Base-by-base conservation (phyloP, 2,329 filamentous ascomycete genomes). In the Sclerotinia glacialis region DNA sequence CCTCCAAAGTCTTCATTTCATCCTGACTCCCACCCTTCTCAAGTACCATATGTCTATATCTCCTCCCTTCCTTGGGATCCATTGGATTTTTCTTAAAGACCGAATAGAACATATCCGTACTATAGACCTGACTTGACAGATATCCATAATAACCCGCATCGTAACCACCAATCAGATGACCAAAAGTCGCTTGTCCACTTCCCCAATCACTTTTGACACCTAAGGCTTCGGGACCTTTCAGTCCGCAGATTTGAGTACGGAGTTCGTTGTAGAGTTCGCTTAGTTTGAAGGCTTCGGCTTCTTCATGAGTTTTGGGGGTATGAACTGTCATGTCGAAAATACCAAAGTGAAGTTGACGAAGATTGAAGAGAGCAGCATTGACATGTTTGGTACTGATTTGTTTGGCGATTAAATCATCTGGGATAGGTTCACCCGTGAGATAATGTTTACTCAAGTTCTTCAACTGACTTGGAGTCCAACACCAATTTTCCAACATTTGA, bases 251-350 rank as follows among this genome's bases (percentile, higher is more conserved):
- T 68, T 93, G 82, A 16, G 85, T 83, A 58, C 91, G 84, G 55
- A 94, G 82, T 37, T 85, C 81, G 77, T 95, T 94, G 83, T 91
- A 94, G 31, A 88, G 79, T 68, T 83, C 81, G 58, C 86, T 86
- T 40, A 88, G 81, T 66, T 92, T 83, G 68, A 93, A 77, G 28
- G 82, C 78, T 79, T 91, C 83, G 21, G 89, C 79, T n/a, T 86
- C 89, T 14, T 85, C 85, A 70, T 92, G 89, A n/a, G 83, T 84
- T 70, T 82, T 80, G 9, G 89, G 88, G 37, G 87, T 85, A 78
- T 95, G 91, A 3, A 94, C 83, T 0, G 86, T 86, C 91, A 95
- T 94, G 76, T 95, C 91, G 72, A 91, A 94, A 68, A 91, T 89
- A 49, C 90, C 91, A 74, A 93, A 92, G 77, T 92, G 87, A 52